Evolutionary conservation across 139 green algal species (phyloP).

Genomic region (Coccomyxa sp.): DNA sequence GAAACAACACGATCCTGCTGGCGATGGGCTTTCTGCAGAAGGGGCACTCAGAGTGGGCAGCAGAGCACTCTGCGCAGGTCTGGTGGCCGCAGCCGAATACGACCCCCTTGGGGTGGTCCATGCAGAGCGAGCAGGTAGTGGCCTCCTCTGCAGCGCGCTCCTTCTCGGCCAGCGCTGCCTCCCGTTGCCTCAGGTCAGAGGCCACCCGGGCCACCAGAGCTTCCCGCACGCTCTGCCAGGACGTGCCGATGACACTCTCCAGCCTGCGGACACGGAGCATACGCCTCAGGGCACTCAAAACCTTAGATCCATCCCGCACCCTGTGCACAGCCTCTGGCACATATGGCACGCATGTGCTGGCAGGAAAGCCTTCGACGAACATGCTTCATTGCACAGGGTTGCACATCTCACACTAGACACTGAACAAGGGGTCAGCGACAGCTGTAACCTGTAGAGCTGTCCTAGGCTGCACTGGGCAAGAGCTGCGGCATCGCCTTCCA

Average conservation of each 20-base stretch:
- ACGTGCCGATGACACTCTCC: background rate
- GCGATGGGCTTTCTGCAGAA: conserved; percentile 12
- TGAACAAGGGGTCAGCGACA: too few species aligned
- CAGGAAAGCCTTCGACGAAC: too few species aligned
- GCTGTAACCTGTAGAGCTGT: conserved; percentile 4
- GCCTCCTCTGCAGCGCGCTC: conserved; percentile 7
- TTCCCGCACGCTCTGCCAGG: background rate
- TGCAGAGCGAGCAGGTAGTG: conserved; percentile 15
- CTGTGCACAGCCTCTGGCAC: too few species aligned
- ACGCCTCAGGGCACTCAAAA: background rate
- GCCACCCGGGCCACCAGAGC: background rate
- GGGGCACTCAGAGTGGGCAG: conserved; percentile 1
- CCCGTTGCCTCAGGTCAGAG: background rate
- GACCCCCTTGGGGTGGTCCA: conserved; percentile 15
- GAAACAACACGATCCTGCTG: conserved; percentile 6
- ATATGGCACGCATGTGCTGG: too few species aligned
- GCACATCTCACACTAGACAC: too few species aligned
- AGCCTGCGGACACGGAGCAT: background rate
- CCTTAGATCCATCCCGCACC: background rate
- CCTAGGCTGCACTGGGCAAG: background rate
- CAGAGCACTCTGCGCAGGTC: conserved; percentile 4
- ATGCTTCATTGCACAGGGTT: too few species aligned
- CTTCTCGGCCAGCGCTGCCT: background rate
- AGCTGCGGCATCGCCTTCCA: background rate
- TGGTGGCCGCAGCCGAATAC: conserved; percentile 22